These are phyloP conservation scores for Sugiyamaella floridensis DNA, from an alignment of 805 yeast genomes.

Conservation along the genomic window DNA sequence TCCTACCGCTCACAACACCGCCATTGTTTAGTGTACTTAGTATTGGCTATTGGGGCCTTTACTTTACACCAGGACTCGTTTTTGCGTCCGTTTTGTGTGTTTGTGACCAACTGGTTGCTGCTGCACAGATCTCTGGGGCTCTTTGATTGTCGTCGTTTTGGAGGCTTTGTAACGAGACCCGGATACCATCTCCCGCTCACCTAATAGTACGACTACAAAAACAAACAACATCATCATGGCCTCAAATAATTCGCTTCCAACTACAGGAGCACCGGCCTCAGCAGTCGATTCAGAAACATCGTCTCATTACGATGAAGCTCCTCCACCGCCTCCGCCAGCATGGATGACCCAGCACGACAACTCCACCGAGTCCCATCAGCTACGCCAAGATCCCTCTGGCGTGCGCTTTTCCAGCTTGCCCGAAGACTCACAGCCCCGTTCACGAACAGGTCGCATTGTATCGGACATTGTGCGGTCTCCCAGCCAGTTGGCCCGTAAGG, in stretches of 20 bases:
- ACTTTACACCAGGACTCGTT: no score
- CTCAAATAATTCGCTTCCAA: neutral
- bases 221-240: neutral
- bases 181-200: no score
- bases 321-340: neutral
- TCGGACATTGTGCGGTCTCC: conserved; percentile 1
- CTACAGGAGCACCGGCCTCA: neutral
- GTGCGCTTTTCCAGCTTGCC: neutral
- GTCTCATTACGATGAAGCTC: neutral
- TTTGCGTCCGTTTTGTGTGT: no score
- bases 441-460: neutral
- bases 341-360: neutral
- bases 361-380: neutral
- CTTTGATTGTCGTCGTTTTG: no score
- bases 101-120: no score
- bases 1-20: no score
- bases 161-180: no score
- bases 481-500: conserved; percentile 7
- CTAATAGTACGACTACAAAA: no score
- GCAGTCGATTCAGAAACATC: neutral
- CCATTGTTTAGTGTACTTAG: no score
- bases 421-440: neutral
- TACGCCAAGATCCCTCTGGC: neutral
- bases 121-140: no score
- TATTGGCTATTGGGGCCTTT: no score